Conservation (phyloP, 345 rosid species). For the Linum usitatissimum region DNA sequence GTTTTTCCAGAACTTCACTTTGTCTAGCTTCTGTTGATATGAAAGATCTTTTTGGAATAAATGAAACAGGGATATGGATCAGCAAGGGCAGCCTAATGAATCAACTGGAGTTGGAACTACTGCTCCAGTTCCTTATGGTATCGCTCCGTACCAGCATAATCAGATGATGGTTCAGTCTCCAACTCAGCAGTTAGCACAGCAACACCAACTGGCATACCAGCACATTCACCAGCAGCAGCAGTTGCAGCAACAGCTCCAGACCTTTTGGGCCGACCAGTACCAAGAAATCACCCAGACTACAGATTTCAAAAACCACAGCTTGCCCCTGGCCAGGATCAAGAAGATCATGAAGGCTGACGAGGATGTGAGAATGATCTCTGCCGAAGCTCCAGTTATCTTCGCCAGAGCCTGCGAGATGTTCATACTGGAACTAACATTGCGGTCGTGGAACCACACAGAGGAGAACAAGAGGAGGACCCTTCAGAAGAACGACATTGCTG, state of each 20-base stretch:
- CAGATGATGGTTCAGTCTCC: conserved; percentile 26
- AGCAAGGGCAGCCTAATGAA: conserved; percentile 22
- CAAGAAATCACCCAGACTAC: conserved; percentile 70
- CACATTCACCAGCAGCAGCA: conserved; percentile 87
- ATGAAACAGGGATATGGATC: conserved; percentile 18
- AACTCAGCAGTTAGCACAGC: conserved; percentile 43
- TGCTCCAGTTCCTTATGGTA: conserved; percentile 21
- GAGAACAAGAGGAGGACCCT: conserved; percentile 93
- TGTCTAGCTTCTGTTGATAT: too few relatives aligned
- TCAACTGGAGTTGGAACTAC: conserved; percentile 12
- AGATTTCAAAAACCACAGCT: conserved; percentile 90
- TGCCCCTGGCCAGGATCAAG: conserved; percentile 92
- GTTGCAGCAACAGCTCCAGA: conserved; percentile 73
- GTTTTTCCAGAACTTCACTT: too few relatives aligned
- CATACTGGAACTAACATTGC: conserved; percentile 73
- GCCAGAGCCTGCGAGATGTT: conserved; percentile 99
- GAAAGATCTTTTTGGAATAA: not conserved
- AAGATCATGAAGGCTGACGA: conserved; percentile 99
- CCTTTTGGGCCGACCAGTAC: conserved; percentile 76
- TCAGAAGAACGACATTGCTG: conserved; percentile 92
- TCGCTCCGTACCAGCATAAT: conserved; percentile 21
- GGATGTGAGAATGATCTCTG: conserved; percentile 95
- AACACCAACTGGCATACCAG: conserved; percentile 59
- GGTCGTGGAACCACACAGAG: conserved; percentile 96
- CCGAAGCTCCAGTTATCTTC: conserved; percentile 91